A percentile compares a stretch with the other conserved stretches of the same genome.
Evolutionary conservation across 805 yeast genomes (phyloP).

Genomic region (Scheffersomyces stipitis): DNA sequence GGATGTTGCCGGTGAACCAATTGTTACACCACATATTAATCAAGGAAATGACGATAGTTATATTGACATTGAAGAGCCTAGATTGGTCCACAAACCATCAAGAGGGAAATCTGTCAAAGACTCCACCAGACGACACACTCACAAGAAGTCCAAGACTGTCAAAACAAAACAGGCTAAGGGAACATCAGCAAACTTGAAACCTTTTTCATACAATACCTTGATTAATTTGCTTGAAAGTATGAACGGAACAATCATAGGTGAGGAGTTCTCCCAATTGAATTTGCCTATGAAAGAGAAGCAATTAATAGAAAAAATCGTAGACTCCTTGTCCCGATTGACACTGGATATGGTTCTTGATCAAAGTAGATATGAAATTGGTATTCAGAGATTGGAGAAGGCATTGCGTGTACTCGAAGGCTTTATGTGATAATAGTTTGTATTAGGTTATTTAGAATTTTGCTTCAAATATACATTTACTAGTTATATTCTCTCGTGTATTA

Average conservation of each 20-base stretch:
- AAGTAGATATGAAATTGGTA: slow-evolving; percentile 75
- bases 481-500: background rate
- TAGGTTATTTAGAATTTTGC: slow-evolving; percentile 1
- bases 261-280: slow-evolving; percentile 71
- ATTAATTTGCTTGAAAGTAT: slow-evolving; percentile 55
- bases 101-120: slow-evolving; percentile 36
- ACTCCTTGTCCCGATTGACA: slow-evolving; percentile 79
- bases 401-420: slow-evolving; percentile 85
- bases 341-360: slow-evolving; percentile 90
- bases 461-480: background rate
- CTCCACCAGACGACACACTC: slow-evolving; percentile 17
- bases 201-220: slow-evolving; percentile 44
- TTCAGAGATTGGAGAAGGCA: slow-evolving; percentile 76
- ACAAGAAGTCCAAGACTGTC: slow-evolving; percentile 19
- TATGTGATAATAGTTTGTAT: slow-evolving; percentile 17
- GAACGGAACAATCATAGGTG: slow-evolving; percentile 62
- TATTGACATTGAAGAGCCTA: slow-evolving; percentile 39
- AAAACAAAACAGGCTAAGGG: slow-evolving; percentile 9
- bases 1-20: background rate
- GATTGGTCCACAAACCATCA: slow-evolving; percentile 28
- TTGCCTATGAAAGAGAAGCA: slow-evolving; percentile 75
- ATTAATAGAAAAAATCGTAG: slow-evolving; percentile 81
- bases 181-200: slow-evolving; percentile 22
- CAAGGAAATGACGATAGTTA: slow-evolving; percentile 25
- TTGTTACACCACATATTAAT: background rate